phyloP scores from a whole-genome alignment of 2,329 filamentous ascomycete genomes.

The Madurella fahalii region DNA sequence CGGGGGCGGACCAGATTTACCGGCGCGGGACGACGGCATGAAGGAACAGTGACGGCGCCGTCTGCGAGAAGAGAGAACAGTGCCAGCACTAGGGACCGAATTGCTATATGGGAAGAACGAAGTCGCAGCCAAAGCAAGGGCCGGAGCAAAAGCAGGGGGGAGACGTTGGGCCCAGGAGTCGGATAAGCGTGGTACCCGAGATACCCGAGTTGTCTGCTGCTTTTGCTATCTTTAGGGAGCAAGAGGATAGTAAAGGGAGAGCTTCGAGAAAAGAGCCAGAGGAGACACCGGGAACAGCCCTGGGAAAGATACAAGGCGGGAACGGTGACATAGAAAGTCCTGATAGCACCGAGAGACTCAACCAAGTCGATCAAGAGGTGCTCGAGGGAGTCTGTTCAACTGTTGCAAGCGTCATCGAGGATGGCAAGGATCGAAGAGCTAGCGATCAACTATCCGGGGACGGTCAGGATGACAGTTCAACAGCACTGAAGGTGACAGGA shows the following conservation, averaged over 20 bases:
- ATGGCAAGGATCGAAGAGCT: too few species aligned
- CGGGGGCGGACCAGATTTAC: constrained; percentile 6
- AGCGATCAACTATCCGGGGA: too few species aligned
- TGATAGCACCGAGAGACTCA: background rate
- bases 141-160: constrained; percentile 19
- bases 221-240: constrained; percentile 1
- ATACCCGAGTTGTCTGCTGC: constrained; percentile 17
- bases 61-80: constrained; percentile 7
- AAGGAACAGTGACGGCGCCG: constrained; percentile 1
- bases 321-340: too few species aligned
- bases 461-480: too few species aligned
- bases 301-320: too few species aligned
- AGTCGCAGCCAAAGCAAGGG: constrained; percentile 16
- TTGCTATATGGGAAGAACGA: constrained; percentile 17
- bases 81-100: constrained; percentile 15
- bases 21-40: background rate
- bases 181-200: constrained; percentile 22
- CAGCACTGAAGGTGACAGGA: too few species aligned
- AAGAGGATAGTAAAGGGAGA: background rate
- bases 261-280: background rate
- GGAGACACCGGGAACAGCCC: background rate
- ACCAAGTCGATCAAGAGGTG: background rate
- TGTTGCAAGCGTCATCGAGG: background rate
- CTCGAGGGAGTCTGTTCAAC: background rate
- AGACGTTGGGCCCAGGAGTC: constrained; percentile 9